phyloP scores from a whole-genome alignment of 2,329 filamentous ascomycete species.

The Fusarium citri region DNA sequence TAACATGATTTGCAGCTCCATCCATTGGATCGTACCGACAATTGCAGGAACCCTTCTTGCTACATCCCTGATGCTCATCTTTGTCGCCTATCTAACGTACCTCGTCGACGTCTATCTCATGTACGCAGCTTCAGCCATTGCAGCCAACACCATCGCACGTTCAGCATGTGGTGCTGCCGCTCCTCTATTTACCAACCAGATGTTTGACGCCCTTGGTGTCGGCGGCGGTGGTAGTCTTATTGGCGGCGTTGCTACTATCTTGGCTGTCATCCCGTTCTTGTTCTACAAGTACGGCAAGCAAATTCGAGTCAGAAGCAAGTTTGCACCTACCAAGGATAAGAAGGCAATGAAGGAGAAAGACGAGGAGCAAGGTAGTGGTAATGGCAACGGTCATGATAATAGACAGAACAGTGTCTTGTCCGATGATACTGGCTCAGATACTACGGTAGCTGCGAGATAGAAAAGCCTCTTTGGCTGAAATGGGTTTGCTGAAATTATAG shows the following conservation, averaged over 20 bases:
- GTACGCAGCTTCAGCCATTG: conserved; percentile 36
- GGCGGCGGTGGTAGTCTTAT: conserved; percentile 36
- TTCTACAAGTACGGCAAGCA: conserved; percentile 37
- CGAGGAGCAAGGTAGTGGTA: conserved; percentile 4
- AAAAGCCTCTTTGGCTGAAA: not conserved
- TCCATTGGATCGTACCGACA: conserved; percentile 39
- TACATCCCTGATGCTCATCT: conserved; percentile 39
- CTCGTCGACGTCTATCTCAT: conserved; percentile 38
- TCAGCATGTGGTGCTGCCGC: conserved; percentile 39
- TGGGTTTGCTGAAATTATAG: not conserved
- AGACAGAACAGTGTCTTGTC: conserved; percentile 7
- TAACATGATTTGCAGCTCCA: conserved; percentile 6
- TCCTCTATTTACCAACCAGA: conserved; percentile 35
- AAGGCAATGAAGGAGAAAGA: conserved; percentile 9
- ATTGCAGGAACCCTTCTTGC: conserved; percentile 32
- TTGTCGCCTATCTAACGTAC: conserved; percentile 36
- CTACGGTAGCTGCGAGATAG: conserved; percentile 1
- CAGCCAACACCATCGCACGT: conserved; percentile 33
- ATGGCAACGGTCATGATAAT: not conserved
- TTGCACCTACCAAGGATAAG: conserved; percentile 26
- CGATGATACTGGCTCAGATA: conserved; percentile 7
- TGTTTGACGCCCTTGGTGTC: conserved; percentile 34
- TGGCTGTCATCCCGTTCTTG: conserved; percentile 33
- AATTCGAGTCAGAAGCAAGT: conserved; percentile 37
- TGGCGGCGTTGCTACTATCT: conserved; percentile 30